Conservation (phyloP, 1,139 yeast species). For the Debaryomycetaceae sp. region DNA sequence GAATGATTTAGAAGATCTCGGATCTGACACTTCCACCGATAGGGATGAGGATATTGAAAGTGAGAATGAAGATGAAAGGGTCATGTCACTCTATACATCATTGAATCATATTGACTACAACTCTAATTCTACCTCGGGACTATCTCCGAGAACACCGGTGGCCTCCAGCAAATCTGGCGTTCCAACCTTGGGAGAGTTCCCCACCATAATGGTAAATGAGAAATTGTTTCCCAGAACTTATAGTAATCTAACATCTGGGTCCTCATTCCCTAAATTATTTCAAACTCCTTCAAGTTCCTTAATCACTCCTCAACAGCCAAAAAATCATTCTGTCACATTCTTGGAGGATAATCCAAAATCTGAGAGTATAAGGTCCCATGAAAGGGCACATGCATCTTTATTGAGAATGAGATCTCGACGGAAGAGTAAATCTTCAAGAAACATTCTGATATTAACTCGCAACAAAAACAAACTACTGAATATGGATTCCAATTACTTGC, state of each 20-base stretch:
- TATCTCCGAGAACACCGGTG: slow-evolving; percentile 24
- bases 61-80: slow-evolving; percentile 50
- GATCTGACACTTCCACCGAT: slow-evolving; percentile 14
- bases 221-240: slow-evolving; percentile 25
- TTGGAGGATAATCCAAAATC: slow-evolving; percentile 29
- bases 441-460: slow-evolving; percentile 26
- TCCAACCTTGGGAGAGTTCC: slow-evolving; percentile 46
- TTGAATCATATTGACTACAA: slow-evolving; percentile 27
- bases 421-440: slow-evolving; percentile 46
- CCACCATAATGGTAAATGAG: slow-evolving; percentile 33
- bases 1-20: slow-evolving; percentile 3
- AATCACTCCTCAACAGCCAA: neutral
- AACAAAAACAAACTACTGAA: slow-evolving; percentile 21
- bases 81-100: slow-evolving; percentile 47
- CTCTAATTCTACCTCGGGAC: slow-evolving; percentile 13
- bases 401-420: slow-evolving; percentile 61
- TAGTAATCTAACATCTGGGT: slow-evolving; percentile 8
- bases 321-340: slow-evolving; percentile 13
- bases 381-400: slow-evolving; percentile 65
- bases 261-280: slow-evolving; percentile 2
- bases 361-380: slow-evolving; percentile 44
- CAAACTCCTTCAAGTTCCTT: slow-evolving; percentile 1
- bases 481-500: slow-evolving; percentile 12
- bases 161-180: slow-evolving; percentile 23
- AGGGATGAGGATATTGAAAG: slow-evolving; percentile 29